These are phyloP conservation scores for Talaromyces sp. DNA, from an alignment of 2,329 filamentous ascomycete species.

Conservation along the genomic window DNA sequence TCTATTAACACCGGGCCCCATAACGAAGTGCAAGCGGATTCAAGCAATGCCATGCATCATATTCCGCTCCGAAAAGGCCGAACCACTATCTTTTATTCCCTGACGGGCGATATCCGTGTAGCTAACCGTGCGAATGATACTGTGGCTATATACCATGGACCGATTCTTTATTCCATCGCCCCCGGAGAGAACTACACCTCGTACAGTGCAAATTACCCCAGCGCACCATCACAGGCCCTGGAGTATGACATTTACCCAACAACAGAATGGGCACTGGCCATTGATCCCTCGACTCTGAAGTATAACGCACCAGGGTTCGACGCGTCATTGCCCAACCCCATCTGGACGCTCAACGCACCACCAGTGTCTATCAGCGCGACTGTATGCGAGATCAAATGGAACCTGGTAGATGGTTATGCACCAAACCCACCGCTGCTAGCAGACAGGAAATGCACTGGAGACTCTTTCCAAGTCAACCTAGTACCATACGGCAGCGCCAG, in stretches of 20 bases:
- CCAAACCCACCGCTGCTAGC: slow-evolving; percentile 30
- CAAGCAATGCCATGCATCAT: slow-evolving; percentile 35
- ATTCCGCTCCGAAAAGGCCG: slow-evolving; percentile 32
- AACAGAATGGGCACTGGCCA: slow-evolving; percentile 26
- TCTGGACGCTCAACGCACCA: slow-evolving; percentile 29
- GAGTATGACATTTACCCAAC: slow-evolving; percentile 36
- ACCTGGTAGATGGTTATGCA: slow-evolving; percentile 29
- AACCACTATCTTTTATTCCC: slow-evolving; percentile 30
- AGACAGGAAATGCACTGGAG: slow-evolving; percentile 31
- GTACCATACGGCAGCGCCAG: slow-evolving; percentile 46
- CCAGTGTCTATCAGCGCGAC: slow-evolving; percentile 35
- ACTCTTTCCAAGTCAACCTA: slow-evolving; percentile 33
- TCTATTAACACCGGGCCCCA: slow-evolving; percentile 20
- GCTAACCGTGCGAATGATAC: slow-evolving; percentile 40
- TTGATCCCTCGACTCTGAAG: slow-evolving; percentile 31
- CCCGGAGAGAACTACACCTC: slow-evolving; percentile 28
- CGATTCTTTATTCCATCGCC: slow-evolving; percentile 42
- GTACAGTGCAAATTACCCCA: slow-evolving; percentile 24
- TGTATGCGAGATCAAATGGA: slow-evolving; percentile 40
- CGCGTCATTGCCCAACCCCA: slow-evolving; percentile 21
- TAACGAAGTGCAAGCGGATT: slow-evolving; percentile 26
- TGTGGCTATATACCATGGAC: slow-evolving; percentile 41
- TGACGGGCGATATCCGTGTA: slow-evolving; percentile 30
- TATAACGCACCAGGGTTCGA: slow-evolving; percentile 22
- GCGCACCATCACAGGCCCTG: slow-evolving; percentile 25